A percentile compares a stretch with the other conserved stretches of the same genome.
Conservation (phyloP, 345 rosid genomes). For the Balakata baccata region DNA sequence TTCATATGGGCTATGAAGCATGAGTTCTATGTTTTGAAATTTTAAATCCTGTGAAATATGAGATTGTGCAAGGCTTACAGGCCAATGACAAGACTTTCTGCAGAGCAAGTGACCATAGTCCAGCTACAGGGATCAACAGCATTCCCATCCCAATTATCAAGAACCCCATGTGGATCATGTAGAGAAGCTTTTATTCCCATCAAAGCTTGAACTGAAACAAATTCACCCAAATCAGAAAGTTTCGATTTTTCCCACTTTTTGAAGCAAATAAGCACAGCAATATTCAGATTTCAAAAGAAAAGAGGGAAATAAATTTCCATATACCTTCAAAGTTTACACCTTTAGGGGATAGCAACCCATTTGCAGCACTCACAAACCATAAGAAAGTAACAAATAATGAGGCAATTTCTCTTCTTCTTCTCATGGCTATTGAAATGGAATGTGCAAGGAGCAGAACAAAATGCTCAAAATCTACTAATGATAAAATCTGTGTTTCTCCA, state of each 20-base stretch:
- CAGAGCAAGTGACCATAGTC: constrained; percentile 92
- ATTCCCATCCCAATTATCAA: constrained; percentile 85
- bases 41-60: background rate
- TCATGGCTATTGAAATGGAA: constrained; percentile 33
- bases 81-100: constrained; percentile 72
- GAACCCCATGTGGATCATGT: constrained; percentile 84
- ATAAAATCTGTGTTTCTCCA: background rate
- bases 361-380: constrained; percentile 44
- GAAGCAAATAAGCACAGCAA: constrained; percentile 7
- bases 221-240: constrained; percentile 8
- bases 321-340: constrained; percentile 93
- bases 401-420: constrained; percentile 26
- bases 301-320: background rate
- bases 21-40: background rate
- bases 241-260: constrained; percentile 11
- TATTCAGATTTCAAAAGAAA: constrained; percentile 10
- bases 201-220: constrained; percentile 69
- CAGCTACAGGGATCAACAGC: constrained; percentile 98
- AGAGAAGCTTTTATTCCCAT: constrained; percentile 71
- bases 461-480: constrained; percentile 17
- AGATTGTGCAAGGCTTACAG: constrained; percentile 45
- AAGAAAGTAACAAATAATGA: constrained; percentile 35
- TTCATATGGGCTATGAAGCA: background rate
- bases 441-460: constrained; percentile 23
- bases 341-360: constrained; percentile 71